Conservation (phyloP, 495 filamentous ascomycete genomes). For the Podospora pseudocomata region DNA sequence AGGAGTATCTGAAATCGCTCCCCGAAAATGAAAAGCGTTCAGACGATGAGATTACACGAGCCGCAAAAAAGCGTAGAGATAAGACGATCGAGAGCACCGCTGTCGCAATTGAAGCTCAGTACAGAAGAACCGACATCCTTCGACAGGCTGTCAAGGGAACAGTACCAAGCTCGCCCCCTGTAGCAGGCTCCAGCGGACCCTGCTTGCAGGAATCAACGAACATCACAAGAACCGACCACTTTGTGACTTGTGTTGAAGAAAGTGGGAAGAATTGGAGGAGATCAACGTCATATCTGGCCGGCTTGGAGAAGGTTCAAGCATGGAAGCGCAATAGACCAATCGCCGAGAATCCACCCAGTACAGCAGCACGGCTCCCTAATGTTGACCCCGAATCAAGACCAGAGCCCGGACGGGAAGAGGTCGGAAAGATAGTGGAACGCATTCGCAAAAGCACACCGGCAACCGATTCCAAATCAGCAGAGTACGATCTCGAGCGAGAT, state of each 20-base stretch:
- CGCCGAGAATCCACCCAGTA: not conserved
- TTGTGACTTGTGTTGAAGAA: not conserved
- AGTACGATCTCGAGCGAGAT: conserved; percentile 19
- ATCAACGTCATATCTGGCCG: not conserved
- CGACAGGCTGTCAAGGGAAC: conserved; percentile 17
- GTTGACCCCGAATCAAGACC: not conserved
- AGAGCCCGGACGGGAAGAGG: not conserved
- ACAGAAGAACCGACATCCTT: conserved; percentile 22
- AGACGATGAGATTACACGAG: not conserved
- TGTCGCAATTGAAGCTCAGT: conserved; percentile 18
- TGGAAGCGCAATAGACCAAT: conserved; percentile 6
- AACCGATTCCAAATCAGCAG: not conserved
- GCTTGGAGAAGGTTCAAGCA: not conserved
- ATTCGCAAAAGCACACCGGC: not conserved
- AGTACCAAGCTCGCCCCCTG: not conserved
- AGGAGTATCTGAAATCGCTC: not conserved
- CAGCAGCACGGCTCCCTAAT: not conserved
- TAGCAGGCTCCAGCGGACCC: not conserved
- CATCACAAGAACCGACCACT: not conserved
- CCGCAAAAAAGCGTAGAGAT: conserved; percentile 11
- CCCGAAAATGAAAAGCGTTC: not conserved
- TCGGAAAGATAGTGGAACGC: not conserved
- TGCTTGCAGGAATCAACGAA: not conserved
- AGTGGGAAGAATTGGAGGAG: conserved; percentile 1
- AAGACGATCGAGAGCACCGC: conserved; percentile 23